Evolutionary conservation across 1,139 yeast genomes (phyloP), one percentile per base, ranked within the genome.

Genomic region (Hemisphaericaspora subhashii): DNA sequence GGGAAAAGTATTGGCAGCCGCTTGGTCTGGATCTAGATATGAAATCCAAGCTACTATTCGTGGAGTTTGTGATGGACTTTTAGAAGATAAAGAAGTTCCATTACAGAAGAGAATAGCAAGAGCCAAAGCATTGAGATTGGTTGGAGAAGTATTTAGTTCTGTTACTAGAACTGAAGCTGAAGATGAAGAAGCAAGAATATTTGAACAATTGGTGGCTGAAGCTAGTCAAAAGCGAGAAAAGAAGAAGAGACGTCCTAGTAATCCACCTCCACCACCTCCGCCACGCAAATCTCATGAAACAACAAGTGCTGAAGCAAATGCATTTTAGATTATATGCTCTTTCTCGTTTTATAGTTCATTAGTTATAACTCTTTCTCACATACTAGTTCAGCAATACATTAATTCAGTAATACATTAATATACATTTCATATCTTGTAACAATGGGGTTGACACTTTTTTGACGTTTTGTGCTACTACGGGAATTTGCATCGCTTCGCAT

Each of bases 1-100:
- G 79, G 97, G 96, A 29, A 92, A 90, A 58, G 90, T 90, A 3
- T 69, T 90, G 36, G 90, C 94, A 3, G 97, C 97, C 0, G 96
- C 97, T 8, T 90, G 98, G 98, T 83, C 85, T 36, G 98, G 97
- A 1, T 86, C 96, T 16, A 82, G 81, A 52, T 83, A 82, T 60
- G 98, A 90, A 60, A 86, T 90, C 42, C 92, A 86, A 56, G 78
- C 92, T n/a, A 87, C 95, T 1, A 72, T 88, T 25, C 69, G 97
- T 42, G 87, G 80, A 16, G 97, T 90, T 12, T 90, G 96, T 59
- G 96, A 89, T 56, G 66, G 64, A 34, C 83, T 89, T 4, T 68
- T 92, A 38, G 84, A 84, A 49, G 87, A 85, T 55, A 63, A 71
- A 37, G 66, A 69, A 1, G 86, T 80, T 5, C 65, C 79, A 1